These are phyloP conservation scores for Aspergillus sp. DNA, from an alignment of 2,329 filamentous ascomycete species.

Conservation along the genomic window DNA sequence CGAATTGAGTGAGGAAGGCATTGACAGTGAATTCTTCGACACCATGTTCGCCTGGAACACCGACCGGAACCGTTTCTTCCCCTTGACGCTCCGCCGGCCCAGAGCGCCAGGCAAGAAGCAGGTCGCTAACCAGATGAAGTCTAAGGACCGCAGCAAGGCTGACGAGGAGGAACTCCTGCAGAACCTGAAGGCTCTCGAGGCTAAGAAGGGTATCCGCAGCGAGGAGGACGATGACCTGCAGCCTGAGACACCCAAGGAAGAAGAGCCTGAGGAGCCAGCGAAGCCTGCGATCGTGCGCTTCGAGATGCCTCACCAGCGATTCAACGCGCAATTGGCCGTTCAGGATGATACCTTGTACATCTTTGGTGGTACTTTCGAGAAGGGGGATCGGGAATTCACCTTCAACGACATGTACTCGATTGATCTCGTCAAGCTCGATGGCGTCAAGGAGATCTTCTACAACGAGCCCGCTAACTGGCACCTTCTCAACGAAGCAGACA, in stretches of 20 bases:
- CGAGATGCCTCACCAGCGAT: slow-evolving; percentile 85
- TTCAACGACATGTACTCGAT: slow-evolving; percentile 94
- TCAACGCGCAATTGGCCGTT: slow-evolving; percentile 87
- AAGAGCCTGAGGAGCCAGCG: slow-evolving; percentile 53
- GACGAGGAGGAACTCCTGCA: slow-evolving; percentile 88
- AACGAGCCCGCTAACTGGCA: slow-evolving; percentile 85
- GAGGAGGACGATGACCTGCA: slow-evolving; percentile 48
- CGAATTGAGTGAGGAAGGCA: slow-evolving; percentile 87
- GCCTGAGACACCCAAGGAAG: slow-evolving; percentile 52
- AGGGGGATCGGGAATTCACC: slow-evolving; percentile 90
- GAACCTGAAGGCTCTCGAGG: slow-evolving; percentile 83
- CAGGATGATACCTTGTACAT: slow-evolving; percentile 93
- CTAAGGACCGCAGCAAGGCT: slow-evolving; percentile 72
- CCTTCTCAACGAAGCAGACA: slow-evolving; percentile 60
- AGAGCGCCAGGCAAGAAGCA: slow-evolving; percentile 67
- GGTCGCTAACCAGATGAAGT: slow-evolving; percentile 48
- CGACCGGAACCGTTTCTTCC: slow-evolving; percentile 93
- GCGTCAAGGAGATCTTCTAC: slow-evolving; percentile 87
- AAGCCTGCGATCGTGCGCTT: slow-evolving; percentile 66
- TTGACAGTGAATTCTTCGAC: slow-evolving; percentile 97
- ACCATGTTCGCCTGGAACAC: slow-evolving; percentile 90
- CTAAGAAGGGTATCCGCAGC: slow-evolving; percentile 65
- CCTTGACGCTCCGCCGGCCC: slow-evolving; percentile 72
- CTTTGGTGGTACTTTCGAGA: slow-evolving; percentile 93
- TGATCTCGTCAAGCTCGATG: slow-evolving; percentile 91